These are phyloP conservation scores for Mollisia scopiformis DNA, from an alignment of 2,329 filamentous ascomycete species.

Conservation along the genomic window DNA sequence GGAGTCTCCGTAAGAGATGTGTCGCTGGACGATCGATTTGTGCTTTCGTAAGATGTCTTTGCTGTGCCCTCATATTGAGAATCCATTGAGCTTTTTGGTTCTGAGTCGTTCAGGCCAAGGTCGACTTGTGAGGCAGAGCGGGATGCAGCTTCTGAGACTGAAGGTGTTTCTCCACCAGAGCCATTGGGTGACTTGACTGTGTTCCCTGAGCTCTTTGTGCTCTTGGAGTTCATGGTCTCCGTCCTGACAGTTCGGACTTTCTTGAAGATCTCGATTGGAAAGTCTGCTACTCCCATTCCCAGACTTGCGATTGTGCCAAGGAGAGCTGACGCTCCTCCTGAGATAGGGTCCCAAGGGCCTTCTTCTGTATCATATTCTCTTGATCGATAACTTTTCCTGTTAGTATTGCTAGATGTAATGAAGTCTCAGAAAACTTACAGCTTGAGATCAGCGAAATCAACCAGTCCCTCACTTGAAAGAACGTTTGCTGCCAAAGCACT, in stretches of 20 bases:
- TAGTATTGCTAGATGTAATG: not conserved
- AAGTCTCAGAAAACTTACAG: slow-evolving; percentile 52
- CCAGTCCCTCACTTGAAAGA: slow-evolving; percentile 63
- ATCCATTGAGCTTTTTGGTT: not conserved
- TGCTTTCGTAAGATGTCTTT: slow-evolving; percentile 33
- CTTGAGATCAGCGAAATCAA: slow-evolving; percentile 74
- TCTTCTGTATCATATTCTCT: slow-evolving; percentile 77
- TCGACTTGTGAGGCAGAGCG: slow-evolving; percentile 19
- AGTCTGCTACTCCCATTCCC: slow-evolving; percentile 80
- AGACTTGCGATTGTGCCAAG: slow-evolving; percentile 83
- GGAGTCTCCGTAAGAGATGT: slow-evolving; percentile 20
- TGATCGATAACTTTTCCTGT: slow-evolving; percentile 47
- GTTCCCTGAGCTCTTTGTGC: slow-evolving; percentile 5
- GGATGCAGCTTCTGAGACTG: slow-evolving; percentile 11
- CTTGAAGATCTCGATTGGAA: slow-evolving; percentile 61
- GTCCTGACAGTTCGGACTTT: slow-evolving; percentile 28
- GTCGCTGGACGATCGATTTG: slow-evolving; percentile 23
- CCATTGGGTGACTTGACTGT: not conserved
- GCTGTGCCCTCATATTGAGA: slow-evolving; percentile 17
- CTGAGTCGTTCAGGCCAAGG: slow-evolving; percentile 12
- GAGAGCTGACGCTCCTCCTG: slow-evolving; percentile 75
- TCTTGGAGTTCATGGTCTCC: slow-evolving; percentile 8
- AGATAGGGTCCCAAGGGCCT: slow-evolving; percentile 78
- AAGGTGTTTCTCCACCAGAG: slow-evolving; percentile 18
- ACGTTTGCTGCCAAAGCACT: slow-evolving; percentile 75